A percentile compares a stretch with the other conserved stretches of the same genome.
These are phyloP conservation scores for Fusarium sp. DNA, from an alignment of 2,329 filamentous ascomycete species.

Conservation along the genomic window DNA sequence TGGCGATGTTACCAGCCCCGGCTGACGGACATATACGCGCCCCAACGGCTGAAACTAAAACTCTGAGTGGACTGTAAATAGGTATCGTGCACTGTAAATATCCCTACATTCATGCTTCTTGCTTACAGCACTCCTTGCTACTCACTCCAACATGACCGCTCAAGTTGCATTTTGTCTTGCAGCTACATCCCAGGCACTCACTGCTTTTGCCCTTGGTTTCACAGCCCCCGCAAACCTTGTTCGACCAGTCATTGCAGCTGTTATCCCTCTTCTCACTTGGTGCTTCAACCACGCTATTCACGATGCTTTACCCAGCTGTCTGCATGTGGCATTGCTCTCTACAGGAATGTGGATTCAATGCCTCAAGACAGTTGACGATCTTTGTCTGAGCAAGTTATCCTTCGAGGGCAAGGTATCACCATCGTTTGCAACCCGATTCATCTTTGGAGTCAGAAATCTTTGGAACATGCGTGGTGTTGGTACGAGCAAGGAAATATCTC, in stretches of 20 bases:
- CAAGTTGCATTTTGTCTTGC: slow-evolving; percentile 4
- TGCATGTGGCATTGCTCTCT: slow-evolving; percentile 31
- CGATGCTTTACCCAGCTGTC: slow-evolving; percentile 8
- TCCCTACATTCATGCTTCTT: background rate
- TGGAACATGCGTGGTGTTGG: slow-evolving; percentile 34
- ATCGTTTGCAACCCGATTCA: background rate
- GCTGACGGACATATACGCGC: too few species aligned
- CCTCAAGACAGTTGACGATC: slow-evolving; percentile 27
- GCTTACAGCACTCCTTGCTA: background rate
- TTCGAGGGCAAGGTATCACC: background rate
- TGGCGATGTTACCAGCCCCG: background rate
- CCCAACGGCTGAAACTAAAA: too few species aligned
- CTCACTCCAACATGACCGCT: slow-evolving; percentile 6
- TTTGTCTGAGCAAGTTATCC: slow-evolving; percentile 18
- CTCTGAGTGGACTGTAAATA: too few species aligned
- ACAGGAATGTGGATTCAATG: slow-evolving; percentile 37
- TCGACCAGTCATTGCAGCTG: background rate
- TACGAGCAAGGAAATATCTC: slow-evolving; percentile 8
- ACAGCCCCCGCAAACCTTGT: background rate
- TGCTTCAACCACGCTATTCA: slow-evolving; percentile 19
- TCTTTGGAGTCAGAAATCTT: slow-evolving; percentile 20
- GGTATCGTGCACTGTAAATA: background rate
- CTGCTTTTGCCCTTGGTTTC: slow-evolving; percentile 14
- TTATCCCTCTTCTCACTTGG: slow-evolving; percentile 16
- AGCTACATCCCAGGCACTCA: slow-evolving; percentile 10